Evolutionary conservation across 2,329 filamentous ascomycete species (phyloP).

Genomic region (Beauveria asiatica): DNA sequence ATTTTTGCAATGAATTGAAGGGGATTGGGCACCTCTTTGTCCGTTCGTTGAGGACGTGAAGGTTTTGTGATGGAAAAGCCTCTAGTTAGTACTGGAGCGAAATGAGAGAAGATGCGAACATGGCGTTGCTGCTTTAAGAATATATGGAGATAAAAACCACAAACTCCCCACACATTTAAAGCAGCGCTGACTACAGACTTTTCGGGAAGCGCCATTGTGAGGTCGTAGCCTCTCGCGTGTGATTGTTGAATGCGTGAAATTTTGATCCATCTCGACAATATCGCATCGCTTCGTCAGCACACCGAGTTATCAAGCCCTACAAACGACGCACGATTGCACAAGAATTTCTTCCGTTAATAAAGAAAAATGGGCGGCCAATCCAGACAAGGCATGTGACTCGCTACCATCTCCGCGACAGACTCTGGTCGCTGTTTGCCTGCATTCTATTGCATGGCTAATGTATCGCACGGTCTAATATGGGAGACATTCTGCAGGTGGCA

Average conservation of each 20-base stretch:
- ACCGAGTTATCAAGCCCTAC: background rate
- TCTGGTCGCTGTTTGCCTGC: background rate
- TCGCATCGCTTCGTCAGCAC: background rate
- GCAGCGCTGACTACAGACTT: conserved; percentile 1
- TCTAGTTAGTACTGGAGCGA: background rate
- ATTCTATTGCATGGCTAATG: background rate
- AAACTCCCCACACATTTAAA: background rate
- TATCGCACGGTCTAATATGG: conserved; percentile 7
- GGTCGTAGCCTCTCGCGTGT: background rate
- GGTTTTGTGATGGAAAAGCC: background rate
- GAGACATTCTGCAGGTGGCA: background rate
- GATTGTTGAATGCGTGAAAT: background rate
- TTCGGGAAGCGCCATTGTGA: background rate
- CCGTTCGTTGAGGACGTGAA: background rate
- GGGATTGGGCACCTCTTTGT: background rate
- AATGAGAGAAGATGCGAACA: background rate
- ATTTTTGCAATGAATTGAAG: background rate
- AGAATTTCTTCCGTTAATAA: conserved; percentile 5
- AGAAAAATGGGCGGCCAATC: conserved; percentile 54
- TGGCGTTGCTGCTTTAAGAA: conserved; percentile 14
- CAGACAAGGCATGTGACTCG: conserved; percentile 48
- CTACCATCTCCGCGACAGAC: background rate
- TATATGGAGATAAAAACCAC: background rate
- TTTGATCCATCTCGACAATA: background rate
- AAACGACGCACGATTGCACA: background rate